Base-by-base conservation (phyloP, 2,329 filamentous ascomycete genomes). In the Penicillium sp. region DNA sequence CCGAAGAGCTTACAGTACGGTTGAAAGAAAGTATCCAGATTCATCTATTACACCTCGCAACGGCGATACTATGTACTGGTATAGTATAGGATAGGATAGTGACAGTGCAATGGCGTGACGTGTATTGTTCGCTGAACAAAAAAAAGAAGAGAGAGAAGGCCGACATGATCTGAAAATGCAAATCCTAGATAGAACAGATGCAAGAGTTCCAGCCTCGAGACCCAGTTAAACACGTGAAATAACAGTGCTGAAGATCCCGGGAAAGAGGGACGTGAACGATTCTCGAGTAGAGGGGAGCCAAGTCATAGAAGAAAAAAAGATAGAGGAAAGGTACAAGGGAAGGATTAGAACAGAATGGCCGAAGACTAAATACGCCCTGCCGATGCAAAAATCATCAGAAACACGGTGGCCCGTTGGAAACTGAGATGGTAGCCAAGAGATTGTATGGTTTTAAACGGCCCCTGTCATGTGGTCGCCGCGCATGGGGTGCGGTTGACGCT, bases 361-460 rank as follows among this genome's bases (percentile, higher is more conserved):
- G 65, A 62, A 64, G 61, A 64, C 61, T 52, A 61, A 66, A 65
- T 66, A 67, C 67, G 66, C 67, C 67, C 63, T 65, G 66, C 61
- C 60, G 66, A 69, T 69, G 67, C 67, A 67, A 64, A 67, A 68
- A 59, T 60, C 61, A 66, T 65, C 58, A 60, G 65, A 46, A 62
- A 66, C 54, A 67, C 64, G 61, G 60, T 65, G 62, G 49, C 57
- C 49, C 41, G 41, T 48, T 17, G 11, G 47, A 17, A 51, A 13
- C 7, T n/a, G 23, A 52, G 15, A 7, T 5, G 7, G 29, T 38
- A 7, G 44, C 8, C 35, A n/a, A 54, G 41, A 23, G 29, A 44
- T 21, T 19, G 21, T 41, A 41, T 41, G 8, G 15, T 17, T 58
- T 47, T 66, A 67, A 5, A 58, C 51, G 23, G 62, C 64, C 3